Conservation (phyloP, 495 filamentous ascomycete genomes). For the Trichoderma reesei region DNA sequence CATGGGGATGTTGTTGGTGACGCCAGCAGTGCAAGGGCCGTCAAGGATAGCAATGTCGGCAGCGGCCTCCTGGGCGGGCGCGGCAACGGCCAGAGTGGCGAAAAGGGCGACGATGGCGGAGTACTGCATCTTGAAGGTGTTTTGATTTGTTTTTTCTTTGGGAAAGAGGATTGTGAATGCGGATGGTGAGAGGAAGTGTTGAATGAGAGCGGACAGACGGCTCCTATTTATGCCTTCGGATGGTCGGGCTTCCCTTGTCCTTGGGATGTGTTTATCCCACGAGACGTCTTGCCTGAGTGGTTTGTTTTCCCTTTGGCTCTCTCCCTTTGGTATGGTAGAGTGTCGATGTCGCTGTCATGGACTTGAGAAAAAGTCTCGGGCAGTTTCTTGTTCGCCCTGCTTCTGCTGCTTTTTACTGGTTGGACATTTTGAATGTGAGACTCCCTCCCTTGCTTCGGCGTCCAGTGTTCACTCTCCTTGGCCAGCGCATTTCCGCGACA, state of each 20-base stretch:
- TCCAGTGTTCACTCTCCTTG: too few relatives aligned
- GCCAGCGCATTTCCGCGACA: too few relatives aligned
- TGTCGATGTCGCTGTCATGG: too few relatives aligned
- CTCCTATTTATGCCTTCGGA: conserved; percentile 5
- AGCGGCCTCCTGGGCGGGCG: not conserved
- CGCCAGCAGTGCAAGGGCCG: not conserved
- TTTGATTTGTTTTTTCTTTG: not conserved
- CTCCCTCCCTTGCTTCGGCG: too few relatives aligned
- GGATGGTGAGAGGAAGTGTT: not conserved
- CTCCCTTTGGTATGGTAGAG: too few relatives aligned
- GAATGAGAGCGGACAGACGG: not conserved
- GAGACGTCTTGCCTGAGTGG: not conserved
- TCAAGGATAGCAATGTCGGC: not conserved
- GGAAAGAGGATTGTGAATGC: not conserved
- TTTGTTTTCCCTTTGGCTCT: too few relatives aligned
- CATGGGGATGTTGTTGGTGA: not conserved
- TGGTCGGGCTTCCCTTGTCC: not conserved
- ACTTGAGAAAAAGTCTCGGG: too few relatives aligned
- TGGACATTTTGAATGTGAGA: too few relatives aligned
- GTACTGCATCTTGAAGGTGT: not conserved
- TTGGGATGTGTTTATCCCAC: not conserved
- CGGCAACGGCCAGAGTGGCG: not conserved
- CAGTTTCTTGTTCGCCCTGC: too few relatives aligned
- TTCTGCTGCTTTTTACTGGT: too few relatives aligned
- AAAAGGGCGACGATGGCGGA: not conserved